These are phyloP conservation scores for Penicillium roqueforti DNA, from an alignment of 495 filamentous ascomycete species.

Conservation along the genomic window DNA sequence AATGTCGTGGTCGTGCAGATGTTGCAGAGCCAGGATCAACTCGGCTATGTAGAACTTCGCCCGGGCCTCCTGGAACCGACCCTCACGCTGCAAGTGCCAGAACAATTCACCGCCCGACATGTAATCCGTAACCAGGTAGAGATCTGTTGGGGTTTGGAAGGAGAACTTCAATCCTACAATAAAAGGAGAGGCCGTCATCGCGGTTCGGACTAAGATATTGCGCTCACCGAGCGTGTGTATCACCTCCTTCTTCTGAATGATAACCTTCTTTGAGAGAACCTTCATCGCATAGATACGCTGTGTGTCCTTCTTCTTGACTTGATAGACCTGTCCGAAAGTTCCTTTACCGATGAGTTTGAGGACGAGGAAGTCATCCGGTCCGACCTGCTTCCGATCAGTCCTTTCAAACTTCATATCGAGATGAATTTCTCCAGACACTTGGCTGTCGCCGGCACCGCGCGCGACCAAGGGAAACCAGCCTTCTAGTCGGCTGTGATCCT, in stretches of 20 bases:
- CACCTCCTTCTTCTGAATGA: constrained; percentile 99
- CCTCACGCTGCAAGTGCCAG: constrained; percentile 98
- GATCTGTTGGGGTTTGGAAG: constrained; percentile 94
- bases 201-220: constrained; percentile 94
- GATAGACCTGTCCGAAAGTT: constrained; percentile 99
- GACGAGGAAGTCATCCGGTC: constrained; percentile 95
- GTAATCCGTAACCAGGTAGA: constrained; percentile 98
- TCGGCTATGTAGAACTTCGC: constrained; percentile 99
- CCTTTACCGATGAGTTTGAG: constrained; percentile 96
- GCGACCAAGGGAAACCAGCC: constrained; percentile 81
- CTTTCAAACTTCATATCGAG: constrained; percentile 82
- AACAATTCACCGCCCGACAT: constrained; percentile 99
- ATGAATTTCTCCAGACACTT: constrained; percentile 86
- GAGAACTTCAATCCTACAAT: constrained; percentile 98
- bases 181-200: constrained; percentile 92
- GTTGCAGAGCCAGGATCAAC: constrained; percentile 89
- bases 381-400: constrained; percentile 88
- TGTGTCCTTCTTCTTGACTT: constrained; percentile 98
- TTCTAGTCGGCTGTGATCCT: constrained; percentile 65
- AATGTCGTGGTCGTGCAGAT: constrained; percentile 94
- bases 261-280: constrained; percentile 97
- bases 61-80: constrained; percentile 87
- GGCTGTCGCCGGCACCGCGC: constrained; percentile 58
- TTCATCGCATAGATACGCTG: constrained; percentile 98
- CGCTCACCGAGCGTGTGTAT: constrained; percentile 94